phyloP scores from a whole-genome alignment of 371 early-diverging fungal species.

The Lichtheimia corymbifera region DNA sequence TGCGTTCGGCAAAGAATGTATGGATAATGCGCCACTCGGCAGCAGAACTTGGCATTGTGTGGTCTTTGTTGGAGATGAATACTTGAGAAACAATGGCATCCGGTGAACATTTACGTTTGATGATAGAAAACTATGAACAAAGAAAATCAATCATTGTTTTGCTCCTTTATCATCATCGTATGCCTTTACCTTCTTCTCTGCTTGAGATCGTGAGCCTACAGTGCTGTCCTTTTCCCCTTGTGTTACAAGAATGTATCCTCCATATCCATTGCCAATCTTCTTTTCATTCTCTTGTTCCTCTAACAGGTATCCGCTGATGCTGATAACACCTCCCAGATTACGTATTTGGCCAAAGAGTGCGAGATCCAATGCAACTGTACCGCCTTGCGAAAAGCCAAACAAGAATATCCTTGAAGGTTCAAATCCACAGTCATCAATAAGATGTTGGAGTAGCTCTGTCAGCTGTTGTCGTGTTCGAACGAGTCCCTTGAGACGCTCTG shows the following conservation, averaged over 20 bases:
- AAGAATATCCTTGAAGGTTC: constrained; percentile 53
- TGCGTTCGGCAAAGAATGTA: constrained; percentile 53
- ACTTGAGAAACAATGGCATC: constrained; percentile 34
- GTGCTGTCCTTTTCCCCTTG: constrained; percentile 58
- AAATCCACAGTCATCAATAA: constrained; percentile 47
- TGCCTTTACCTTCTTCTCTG: constrained; percentile 44
- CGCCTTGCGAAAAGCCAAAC: constrained; percentile 81
- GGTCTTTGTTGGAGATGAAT: constrained; percentile 48
- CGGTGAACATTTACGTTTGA: constrained; percentile 34
- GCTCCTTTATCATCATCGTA: background rate
- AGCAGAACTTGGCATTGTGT: constrained; percentile 52
- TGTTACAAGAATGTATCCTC: constrained; percentile 49
- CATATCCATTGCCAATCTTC: constrained; percentile 31
- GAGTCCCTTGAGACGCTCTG: constrained; percentile 46
- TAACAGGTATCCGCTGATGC: constrained; percentile 59
- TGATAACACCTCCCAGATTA: constrained; percentile 52
- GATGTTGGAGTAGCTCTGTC: constrained; percentile 40
- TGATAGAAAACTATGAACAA: constrained; percentile 30
- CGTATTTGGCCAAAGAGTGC: constrained; percentile 51
- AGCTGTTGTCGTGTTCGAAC: constrained; percentile 34
- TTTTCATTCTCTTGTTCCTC: constrained; percentile 42
- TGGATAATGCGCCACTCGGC: constrained; percentile 58
- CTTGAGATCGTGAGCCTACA: constrained; percentile 31
- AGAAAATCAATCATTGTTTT: background rate
- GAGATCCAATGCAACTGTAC: constrained; percentile 63